phyloP scores from a whole-genome alignment of 768 basidiomycete genomes.

The Leccinum rimulosum region DNA sequence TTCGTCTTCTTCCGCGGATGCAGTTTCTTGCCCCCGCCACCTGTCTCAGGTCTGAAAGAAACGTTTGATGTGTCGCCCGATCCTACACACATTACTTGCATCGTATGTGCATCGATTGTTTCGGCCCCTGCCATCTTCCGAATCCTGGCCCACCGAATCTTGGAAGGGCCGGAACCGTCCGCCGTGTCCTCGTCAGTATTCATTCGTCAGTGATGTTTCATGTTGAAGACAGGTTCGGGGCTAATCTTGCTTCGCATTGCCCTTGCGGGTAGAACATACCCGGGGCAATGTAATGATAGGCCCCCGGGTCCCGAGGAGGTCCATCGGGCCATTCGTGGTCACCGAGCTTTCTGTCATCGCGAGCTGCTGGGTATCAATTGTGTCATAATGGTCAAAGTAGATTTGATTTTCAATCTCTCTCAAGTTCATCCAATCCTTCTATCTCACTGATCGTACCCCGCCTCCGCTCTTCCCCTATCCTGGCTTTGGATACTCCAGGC shows the following conservation, averaged over 20 bases:
- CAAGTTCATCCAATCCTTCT: background rate
- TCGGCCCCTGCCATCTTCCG: background rate
- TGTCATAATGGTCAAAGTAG: background rate
- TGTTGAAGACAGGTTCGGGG: background rate
- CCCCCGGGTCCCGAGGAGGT: background rate
- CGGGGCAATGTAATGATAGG: background rate
- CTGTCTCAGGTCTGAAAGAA: constrained; percentile 8
- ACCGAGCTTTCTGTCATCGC: background rate
- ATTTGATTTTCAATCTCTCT: background rate
- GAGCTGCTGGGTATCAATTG: background rate
- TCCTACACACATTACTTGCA: constrained; percentile 6
- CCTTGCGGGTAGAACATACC: background rate
- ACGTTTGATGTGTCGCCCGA: background rate
- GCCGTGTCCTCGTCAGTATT: background rate
- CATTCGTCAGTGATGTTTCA: background rate
- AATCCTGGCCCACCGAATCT: background rate
- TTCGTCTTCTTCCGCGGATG: background rate
- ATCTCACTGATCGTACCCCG: background rate
- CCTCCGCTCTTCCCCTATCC: background rate
- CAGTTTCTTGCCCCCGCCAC: background rate
- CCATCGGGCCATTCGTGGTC: background rate
- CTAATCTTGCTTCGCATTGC: background rate
- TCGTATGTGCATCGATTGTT: constrained; percentile 4
- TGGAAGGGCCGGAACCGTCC: background rate
- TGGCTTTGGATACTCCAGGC: background rate